Base-by-base conservation (phyloP, 176 grass and related monocot genomes). In the Elymus sibiricus region DNA sequence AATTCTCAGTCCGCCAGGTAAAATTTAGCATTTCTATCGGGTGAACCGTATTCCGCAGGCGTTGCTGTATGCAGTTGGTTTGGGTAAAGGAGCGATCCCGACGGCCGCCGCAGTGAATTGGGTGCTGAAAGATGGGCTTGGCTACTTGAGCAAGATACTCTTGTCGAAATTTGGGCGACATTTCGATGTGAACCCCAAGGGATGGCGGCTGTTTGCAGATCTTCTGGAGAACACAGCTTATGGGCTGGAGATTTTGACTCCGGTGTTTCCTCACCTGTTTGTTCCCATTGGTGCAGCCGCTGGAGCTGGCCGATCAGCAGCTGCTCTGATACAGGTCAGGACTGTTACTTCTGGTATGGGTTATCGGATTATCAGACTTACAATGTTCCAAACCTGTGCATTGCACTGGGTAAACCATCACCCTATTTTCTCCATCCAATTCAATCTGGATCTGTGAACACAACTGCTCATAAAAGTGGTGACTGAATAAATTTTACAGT, bases 121-220 rank as follows among this genome's bases (percentile, higher is more conserved):
- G 93, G 93, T 98, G 9, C 88, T 98, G 27, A 98, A 98, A 65
- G 93, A 98, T 74, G 96, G 96, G 26, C 87, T 98, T 1, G 93
- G 93, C 22, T 98, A 95, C 88, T 74, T 98, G 16, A 95, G 93
- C 91, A 98, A 98, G 87, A 98, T 98, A 87, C 76, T 94, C 5
- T 31, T 98, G 7, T 98, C 96, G 1, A 95, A 95, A 84, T 94
- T 98, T 6, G 96, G 96, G 16, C 80, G 96, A 9, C 93, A 98
- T 87, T 95, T 98, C 12, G 93, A 98, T 89, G 96, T 98, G 74
- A 95, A 98, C 80, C 96, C 91, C 2, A 95, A 98, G 83, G 96
- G 93, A 9, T 98, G 96, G 96, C 80, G 96, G 40, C 51, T 94
- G 24, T 92, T 98, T 86, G 86, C 92, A 1, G 96, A 98, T 91